Evolutionary conservation across 345 rosid species (phyloP).

Genomic region (Gossypium bickii): DNA sequence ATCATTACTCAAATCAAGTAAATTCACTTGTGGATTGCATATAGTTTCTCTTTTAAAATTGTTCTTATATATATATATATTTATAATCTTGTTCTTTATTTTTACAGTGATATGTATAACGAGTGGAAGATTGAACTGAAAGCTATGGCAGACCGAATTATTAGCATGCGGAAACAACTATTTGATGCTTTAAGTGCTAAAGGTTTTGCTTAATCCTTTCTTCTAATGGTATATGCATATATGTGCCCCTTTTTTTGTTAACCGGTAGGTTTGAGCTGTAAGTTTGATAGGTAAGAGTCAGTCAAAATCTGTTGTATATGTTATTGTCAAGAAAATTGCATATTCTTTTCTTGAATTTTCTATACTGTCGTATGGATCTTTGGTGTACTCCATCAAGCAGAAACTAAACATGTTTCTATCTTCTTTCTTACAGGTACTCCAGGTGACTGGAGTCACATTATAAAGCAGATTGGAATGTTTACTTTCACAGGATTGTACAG

Average conservation of each 20-base stretch:
- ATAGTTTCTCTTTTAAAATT: constrained; percentile 14
- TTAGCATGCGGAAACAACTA: constrained; percentile 63
- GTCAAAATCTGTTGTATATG: background rate
- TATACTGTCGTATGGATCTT: background rate
- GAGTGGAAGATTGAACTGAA: constrained; percentile 23
- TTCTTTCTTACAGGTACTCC: constrained; percentile 53
- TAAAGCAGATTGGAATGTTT: constrained; percentile 77
- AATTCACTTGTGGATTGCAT: background rate
- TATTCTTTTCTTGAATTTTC: background rate
- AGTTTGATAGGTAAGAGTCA: background rate
- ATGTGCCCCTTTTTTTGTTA: background rate
- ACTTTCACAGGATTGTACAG: constrained; percentile 62
- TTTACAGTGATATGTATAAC: constrained; percentile 22
- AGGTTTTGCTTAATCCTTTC: constrained; percentile 34
- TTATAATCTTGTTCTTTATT: background rate
- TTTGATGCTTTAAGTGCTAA: constrained; percentile 49
- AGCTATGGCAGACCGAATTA: constrained; percentile 70
- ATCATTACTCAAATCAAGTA: background rate
- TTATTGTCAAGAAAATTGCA: background rate
- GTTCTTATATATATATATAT: background rate
- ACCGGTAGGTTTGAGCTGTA: background rate
- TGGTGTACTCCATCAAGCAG: background rate
- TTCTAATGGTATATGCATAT: background rate
- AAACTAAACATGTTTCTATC: background rate
- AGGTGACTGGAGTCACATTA: constrained; percentile 80